Base-by-base conservation (phyloP, 345 rosid genomes). In the Lumnitzera racemosa region DNA sequence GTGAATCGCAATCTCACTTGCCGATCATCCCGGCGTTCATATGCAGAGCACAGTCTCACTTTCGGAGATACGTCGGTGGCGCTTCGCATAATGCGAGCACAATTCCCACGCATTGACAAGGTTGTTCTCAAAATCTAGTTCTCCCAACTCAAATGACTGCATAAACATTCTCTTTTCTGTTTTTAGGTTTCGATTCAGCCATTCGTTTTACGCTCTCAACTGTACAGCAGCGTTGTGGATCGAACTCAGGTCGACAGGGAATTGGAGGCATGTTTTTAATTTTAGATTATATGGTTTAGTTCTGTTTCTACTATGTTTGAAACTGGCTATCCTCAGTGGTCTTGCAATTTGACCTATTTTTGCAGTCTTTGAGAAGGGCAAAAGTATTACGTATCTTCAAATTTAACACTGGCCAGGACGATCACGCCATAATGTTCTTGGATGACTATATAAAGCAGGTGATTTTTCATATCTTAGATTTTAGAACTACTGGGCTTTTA, bases 231-330 rank as follows among this genome's bases (percentile, higher is more conserved):
- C 47, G 88, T 94, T 31, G 78, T 64, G 62, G 88, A 88, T 72
- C 81, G 96, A 73, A 90, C 95, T 23, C 90, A 80, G 70, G 95
- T 90, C 43, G 99, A 90, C 66, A 77, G 95, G 69, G 95, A 94
- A 70, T 64, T 90, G 43, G 99, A 90, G 87, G 99, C 83, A 48
- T 47, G 62, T 6, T 57, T 63, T 24, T 16, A 36, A 36, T 36
- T 36, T 36, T 36, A 36, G 1, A 7, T 7, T 36, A 36, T 36
- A 36, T 5, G 0, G 1, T 36, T 7, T 36, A 5, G 11, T 36
- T 36, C 43, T 9, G 11, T 7, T 12, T 55, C n/a, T 55, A 11
- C 36, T 24, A 55, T 23, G 13, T 25, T 23, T 27, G 4, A 3
- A 24, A 55, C n/a, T 13, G 52, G 24, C 13, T 57, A 24, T 27